Conservation (phyloP, 345 rosid genomes). For the Hevea brasiliensis region DNA sequence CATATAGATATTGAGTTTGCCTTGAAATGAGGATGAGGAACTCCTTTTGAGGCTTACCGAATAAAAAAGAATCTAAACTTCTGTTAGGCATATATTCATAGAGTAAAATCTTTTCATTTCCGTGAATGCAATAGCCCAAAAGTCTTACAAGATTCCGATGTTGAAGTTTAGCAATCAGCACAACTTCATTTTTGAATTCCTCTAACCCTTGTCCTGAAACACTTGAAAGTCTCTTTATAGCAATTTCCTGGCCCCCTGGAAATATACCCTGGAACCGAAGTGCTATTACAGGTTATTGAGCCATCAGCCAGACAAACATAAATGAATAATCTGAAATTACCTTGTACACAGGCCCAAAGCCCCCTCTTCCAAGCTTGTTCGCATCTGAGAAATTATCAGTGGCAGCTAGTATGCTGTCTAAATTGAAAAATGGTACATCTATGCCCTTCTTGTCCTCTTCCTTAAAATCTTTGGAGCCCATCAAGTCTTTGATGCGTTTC, state of each 20-base stretch:
- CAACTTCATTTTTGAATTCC: constrained; percentile 59
- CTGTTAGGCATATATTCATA: constrained; percentile 64
- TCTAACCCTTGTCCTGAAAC: constrained; percentile 58
- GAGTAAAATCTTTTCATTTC: constrained; percentile 50
- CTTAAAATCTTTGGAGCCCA: constrained; percentile 23
- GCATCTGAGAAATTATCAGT: constrained; percentile 46
- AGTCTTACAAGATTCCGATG: constrained; percentile 59
- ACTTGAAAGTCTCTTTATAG: constrained; percentile 58
- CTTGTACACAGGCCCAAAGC: constrained; percentile 71
- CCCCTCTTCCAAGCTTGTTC: constrained; percentile 58
- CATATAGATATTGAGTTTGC: not conserved
- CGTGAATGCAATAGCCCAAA: constrained; percentile 48
- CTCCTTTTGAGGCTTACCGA: constrained; percentile 40
- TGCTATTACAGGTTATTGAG: not conserved
- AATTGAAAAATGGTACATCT: constrained; percentile 43
- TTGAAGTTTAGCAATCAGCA: constrained; percentile 55
- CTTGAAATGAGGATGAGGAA: not conserved
- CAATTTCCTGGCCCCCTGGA: constrained; percentile 52
- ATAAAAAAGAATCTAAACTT: constrained; percentile 57
- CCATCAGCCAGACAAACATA: not conserved
- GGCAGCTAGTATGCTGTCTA: constrained; percentile 44
- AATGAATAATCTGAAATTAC: constrained; percentile 14
- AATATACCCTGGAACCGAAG: constrained; percentile 37
- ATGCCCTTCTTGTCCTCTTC: constrained; percentile 44
- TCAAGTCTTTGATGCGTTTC: constrained; percentile 32